Conservation (phyloP, 1,284 basidiomycete species). For the Trametes versicolor region DNA sequence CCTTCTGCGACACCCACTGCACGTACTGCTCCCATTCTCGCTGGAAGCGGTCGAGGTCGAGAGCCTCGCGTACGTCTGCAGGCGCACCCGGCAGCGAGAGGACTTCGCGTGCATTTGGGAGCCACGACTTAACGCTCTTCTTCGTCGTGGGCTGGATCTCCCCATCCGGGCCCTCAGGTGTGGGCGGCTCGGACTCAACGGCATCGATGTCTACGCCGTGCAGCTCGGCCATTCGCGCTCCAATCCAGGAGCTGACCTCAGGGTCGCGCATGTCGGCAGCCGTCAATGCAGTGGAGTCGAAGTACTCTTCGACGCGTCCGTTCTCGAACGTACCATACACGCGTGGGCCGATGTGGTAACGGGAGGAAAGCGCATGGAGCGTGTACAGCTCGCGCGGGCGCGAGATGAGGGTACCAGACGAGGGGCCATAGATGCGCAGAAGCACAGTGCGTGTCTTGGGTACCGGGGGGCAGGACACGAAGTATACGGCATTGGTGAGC, state of each 20-base stretch:
- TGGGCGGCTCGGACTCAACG: slow-evolving; percentile 58
- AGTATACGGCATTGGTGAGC: slow-evolving; percentile 94
- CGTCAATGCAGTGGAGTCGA: slow-evolving; percentile 85
- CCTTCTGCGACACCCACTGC: slow-evolving; percentile 71
- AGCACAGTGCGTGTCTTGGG: slow-evolving; percentile 74
- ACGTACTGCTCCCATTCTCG: slow-evolving; percentile 75
- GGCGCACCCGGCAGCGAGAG: slow-evolving; percentile 62
- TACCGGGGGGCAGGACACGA: slow-evolving; percentile 73
- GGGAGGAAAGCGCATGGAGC: slow-evolving; percentile 87
- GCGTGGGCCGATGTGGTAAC: slow-evolving; percentile 89
- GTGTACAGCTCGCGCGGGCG: slow-evolving; percentile 86
- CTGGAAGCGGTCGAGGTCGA: slow-evolving; percentile 74
- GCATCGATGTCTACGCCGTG: slow-evolving; percentile 87
- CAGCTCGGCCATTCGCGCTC: slow-evolving; percentile 91
- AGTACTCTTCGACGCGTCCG: slow-evolving; percentile 93
- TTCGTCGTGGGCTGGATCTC: slow-evolving; percentile 67
- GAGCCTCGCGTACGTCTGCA: slow-evolving; percentile 51
- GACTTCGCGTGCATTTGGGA: slow-evolving; percentile 69
- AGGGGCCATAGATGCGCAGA: slow-evolving; percentile 90
- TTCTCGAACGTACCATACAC: slow-evolving; percentile 95
- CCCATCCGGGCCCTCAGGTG: slow-evolving; percentile 52
- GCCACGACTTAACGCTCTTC: slow-evolving; percentile 73
- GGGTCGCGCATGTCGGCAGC: slow-evolving; percentile 81
- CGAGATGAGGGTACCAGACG: slow-evolving; percentile 87
- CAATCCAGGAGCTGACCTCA: slow-evolving; percentile 84